These are phyloP conservation scores for Botrytis fragariae DNA, from an alignment of 2,329 filamentous ascomycete genomes.

Conservation along the genomic window DNA sequence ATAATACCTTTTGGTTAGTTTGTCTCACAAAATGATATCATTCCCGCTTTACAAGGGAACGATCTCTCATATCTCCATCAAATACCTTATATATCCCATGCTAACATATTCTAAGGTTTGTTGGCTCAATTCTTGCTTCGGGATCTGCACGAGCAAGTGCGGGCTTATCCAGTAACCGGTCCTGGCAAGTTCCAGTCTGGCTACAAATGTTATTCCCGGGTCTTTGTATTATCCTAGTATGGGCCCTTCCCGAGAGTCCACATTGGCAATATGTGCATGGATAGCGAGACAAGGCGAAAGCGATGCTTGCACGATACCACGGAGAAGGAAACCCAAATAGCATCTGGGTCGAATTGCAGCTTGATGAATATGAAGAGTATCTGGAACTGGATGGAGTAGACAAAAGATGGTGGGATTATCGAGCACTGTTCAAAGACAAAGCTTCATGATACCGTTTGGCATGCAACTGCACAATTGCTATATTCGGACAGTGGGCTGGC, in stretches of 20 bases:
- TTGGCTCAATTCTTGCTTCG: slow-evolving; percentile 52
- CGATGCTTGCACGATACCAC: slow-evolving; percentile 48
- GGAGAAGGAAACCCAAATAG: slow-evolving; percentile 51
- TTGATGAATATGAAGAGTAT: slow-evolving; percentile 50
- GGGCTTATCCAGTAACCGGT: slow-evolving; percentile 40
- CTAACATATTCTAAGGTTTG: slow-evolving; percentile 40
- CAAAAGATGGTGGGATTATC: slow-evolving; percentile 56
- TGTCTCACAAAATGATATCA: background rate
- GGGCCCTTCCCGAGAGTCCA: slow-evolving; percentile 49
- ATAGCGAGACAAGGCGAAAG: slow-evolving; percentile 38
- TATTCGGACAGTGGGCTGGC: slow-evolving; percentile 52
- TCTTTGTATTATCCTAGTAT: slow-evolving; percentile 45
- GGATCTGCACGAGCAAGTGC: slow-evolving; percentile 51
- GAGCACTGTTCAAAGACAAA: slow-evolving; percentile 50
- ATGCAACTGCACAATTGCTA: slow-evolving; percentile 49
- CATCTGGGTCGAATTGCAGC: slow-evolving; percentile 51
- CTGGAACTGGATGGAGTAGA: slow-evolving; percentile 49
- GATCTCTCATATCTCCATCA: background rate
- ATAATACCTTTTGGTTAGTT: slow-evolving; percentile 35
- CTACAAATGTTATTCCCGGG: slow-evolving; percentile 52
- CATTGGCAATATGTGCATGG: slow-evolving; percentile 44
- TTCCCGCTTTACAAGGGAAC: background rate
- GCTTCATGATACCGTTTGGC: slow-evolving; percentile 49
- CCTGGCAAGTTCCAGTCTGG: slow-evolving; percentile 52
- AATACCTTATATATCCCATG: background rate